Conservation (phyloP, 129 eudicot genomes). For the Gnaphalium uliginosum region DNA sequence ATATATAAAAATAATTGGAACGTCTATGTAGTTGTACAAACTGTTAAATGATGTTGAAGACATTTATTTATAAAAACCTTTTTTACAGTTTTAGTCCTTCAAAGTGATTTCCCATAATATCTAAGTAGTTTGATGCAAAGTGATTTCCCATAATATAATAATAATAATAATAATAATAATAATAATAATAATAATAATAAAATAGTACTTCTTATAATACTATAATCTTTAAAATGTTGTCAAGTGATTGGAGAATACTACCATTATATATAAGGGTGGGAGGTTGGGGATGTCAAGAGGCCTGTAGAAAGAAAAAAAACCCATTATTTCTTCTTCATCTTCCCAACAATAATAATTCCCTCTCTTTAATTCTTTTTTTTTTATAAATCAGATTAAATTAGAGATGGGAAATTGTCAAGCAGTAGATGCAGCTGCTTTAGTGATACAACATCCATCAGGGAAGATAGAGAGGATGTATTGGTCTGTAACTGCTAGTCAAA, state of each 20-base stretch:
- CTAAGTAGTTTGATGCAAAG: no score
- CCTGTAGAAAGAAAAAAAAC: constrained; percentile 14
- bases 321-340: constrained; percentile 29
- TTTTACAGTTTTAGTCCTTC: no score
- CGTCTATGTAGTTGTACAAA: no score
- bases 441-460: constrained; percentile 90
- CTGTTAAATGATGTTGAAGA: no score
- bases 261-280: constrained; percentile 31
- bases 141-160: no score
- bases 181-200: neutral
- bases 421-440: constrained; percentile 92
- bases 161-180: no score
- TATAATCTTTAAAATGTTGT: neutral
- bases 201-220: no score
- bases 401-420: constrained; percentile 97
- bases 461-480: constrained; percentile 84
- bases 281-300: neutral
- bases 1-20: neutral
- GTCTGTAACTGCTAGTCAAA: constrained; percentile 66
- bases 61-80: no score
- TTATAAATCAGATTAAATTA: constrained; percentile 1
- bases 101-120: no score
- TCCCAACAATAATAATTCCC: constrained; percentile 15
- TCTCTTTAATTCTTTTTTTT: neutral
- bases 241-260: constrained; percentile 3